Conservation (phyloP, 2,329 filamentous ascomycete genomes). For the Claviceps arundinis region DNA sequence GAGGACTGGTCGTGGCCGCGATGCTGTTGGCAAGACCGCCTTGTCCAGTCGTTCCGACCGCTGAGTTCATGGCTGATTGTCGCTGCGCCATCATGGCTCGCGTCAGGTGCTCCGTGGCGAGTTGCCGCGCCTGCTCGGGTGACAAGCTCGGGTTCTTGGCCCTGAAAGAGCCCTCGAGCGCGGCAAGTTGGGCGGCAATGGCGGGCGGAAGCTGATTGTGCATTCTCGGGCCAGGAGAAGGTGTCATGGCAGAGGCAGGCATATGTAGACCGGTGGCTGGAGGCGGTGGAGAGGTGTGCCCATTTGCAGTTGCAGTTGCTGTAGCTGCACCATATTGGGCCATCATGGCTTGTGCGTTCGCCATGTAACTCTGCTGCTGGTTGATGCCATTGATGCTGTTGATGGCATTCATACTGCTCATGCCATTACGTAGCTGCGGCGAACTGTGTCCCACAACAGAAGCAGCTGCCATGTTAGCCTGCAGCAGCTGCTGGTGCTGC, state of each 20-base stretch:
- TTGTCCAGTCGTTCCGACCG: conserved; percentile 35
- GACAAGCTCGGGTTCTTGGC: conserved; percentile 37
- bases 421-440: conserved; percentile 31
- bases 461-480: conserved; percentile 20
- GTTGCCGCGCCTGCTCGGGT: conserved; percentile 34
- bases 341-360: conserved; percentile 40
- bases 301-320: conserved; percentile 10
- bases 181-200: conserved; percentile 34
- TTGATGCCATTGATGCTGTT: conserved; percentile 30
- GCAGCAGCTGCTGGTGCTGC: conserved; percentile 17
- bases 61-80: conserved; percentile 42
- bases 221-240: conserved; percentile 28
- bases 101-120: conserved; percentile 37
- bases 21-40: conserved; percentile 35
- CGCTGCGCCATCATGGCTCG: conserved; percentile 34
- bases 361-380: conserved; percentile 39
- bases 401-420: conserved; percentile 28
- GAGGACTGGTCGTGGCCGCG: conserved; percentile 36
- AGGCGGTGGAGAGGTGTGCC: conserved; percentile 32
- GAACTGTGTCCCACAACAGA: conserved; percentile 26
- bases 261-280: conserved; percentile 33
- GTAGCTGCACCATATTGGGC: conserved; percentile 28
- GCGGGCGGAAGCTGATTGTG: conserved; percentile 32
- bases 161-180: conserved; percentile 39
- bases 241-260: conserved; percentile 28